Conservation (phyloP, 202 grass and related monocot species). For the Alloteropsis angusta region DNA sequence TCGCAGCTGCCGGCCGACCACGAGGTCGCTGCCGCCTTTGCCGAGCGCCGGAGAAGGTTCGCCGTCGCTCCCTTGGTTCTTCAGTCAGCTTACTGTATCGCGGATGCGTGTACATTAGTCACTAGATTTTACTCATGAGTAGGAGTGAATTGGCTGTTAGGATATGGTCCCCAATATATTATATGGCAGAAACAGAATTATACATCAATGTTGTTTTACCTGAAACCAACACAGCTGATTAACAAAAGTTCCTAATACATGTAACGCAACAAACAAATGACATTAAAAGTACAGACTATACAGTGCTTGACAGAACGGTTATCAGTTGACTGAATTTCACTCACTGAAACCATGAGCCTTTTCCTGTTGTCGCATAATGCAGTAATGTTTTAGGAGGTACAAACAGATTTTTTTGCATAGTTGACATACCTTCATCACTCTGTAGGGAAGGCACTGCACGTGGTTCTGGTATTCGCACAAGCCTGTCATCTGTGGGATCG, state of each 20-base stretch:
- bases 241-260: neutral
- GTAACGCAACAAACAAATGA: neutral
- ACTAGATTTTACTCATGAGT: conserved; percentile 2
- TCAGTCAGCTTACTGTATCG: neutral
- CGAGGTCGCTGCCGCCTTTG: conserved; percentile 61
- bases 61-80: neutral
- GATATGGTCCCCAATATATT: neutral
- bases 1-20: conserved; percentile 51
- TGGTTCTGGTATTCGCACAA: conserved; percentile 62
- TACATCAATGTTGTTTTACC: neutral
- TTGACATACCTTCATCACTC: neutral
- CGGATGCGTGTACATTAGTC: neutral
- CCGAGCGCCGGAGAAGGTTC: conserved; percentile 60
- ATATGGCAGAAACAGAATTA: neutral
- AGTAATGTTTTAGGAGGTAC: neutral
- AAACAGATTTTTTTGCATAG: neutral
- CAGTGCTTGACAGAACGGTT: neutral
- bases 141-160: conserved; percentile 10
- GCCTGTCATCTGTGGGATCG: conserved; percentile 41
- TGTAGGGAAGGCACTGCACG: conserved; percentile 66
- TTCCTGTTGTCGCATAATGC: neutral
- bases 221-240: neutral
- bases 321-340: neutral
- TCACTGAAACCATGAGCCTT: neutral
- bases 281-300: neutral